Conservation (phyloP, 108 stramenopile species). For the Seminavis robusta region DNA sequence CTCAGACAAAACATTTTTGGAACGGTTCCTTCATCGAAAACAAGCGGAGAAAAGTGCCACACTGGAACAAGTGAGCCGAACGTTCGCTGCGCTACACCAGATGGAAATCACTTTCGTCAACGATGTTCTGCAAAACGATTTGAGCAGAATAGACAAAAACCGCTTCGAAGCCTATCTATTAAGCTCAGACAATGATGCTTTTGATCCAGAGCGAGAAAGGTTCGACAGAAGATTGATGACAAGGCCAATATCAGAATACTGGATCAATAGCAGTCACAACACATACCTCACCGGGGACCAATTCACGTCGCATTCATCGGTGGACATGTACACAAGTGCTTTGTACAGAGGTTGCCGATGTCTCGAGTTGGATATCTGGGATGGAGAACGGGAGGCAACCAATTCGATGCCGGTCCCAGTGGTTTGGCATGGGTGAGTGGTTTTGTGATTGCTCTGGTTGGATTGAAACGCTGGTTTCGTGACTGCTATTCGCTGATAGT, state of each 20-base stretch:
- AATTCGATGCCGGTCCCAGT: constrained; percentile 51
- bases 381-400: constrained; percentile 45
- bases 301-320: constrained; percentile 72
- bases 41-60: constrained; percentile 65
- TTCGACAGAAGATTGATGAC: constrained; percentile 56
- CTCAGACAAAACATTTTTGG: constrained; percentile 57
- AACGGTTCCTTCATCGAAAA: constrained; percentile 54
- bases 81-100: constrained; percentile 58
- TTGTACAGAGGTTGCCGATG: constrained; percentile 92
- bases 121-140: constrained; percentile 29
- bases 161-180: constrained; percentile 72
- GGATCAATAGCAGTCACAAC: constrained; percentile 95
- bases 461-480: not conserved
- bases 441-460: too few relatives aligned
- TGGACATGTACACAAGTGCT: constrained; percentile 79
- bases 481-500: not conserved
- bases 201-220: constrained; percentile 54
- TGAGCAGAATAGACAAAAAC: constrained; percentile 49
- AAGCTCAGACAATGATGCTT: constrained; percentile 60
- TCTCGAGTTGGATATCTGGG: constrained; percentile 97
- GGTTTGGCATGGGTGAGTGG: constrained; percentile 85
- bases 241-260: constrained; percentile 89
- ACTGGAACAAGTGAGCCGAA: constrained; percentile 42
- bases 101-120: constrained; percentile 52
- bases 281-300: constrained; percentile 98